Conservation (phyloP, 768 basidiomycete genomes). For the Mycena sanguinolenta region DNA sequence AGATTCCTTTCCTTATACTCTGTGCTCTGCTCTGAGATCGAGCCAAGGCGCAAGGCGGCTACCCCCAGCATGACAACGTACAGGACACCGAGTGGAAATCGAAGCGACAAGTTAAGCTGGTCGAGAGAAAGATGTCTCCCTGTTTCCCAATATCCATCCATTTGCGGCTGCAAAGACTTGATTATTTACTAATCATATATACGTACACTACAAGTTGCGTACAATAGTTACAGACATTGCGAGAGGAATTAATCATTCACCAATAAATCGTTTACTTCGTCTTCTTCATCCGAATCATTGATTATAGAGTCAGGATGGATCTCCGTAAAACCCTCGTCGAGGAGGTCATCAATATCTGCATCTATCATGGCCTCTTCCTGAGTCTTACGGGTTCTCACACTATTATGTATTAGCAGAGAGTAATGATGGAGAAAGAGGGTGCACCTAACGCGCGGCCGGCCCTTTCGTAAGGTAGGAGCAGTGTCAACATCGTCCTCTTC, state of each 20-base stretch:
- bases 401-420: slow-evolving; percentile 24
- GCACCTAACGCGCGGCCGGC: slow-evolving; percentile 37
- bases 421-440: slow-evolving; percentile 28
- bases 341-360: slow-evolving; percentile 54
- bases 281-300: slow-evolving; percentile 66
- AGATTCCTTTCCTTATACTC: too few relatives aligned
- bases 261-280: slow-evolving; percentile 65
- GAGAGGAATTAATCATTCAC: slow-evolving; percentile 43
- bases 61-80: too few relatives aligned
- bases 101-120: too few relatives aligned
- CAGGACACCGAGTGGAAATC: too few relatives aligned
- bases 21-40: too few relatives aligned
- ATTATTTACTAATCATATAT: too few relatives aligned
- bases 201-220: too few relatives aligned
- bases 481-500: slow-evolving; percentile 47
- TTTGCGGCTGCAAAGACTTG: too few relatives aligned
- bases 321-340: slow-evolving; percentile 45
- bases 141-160: too few relatives aligned
- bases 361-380: slow-evolving; percentile 55
- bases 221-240: too few relatives aligned
- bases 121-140: too few relatives aligned
- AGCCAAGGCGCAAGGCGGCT: too few relatives aligned
- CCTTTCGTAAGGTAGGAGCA: slow-evolving; percentile 28
- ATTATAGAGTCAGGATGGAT: slow-evolving; percentile 64
- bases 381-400: slow-evolving; percentile 37